Conservation (phyloP, 495 filamentous ascomycete species). For the Aspergillus egyptiacus region DNA sequence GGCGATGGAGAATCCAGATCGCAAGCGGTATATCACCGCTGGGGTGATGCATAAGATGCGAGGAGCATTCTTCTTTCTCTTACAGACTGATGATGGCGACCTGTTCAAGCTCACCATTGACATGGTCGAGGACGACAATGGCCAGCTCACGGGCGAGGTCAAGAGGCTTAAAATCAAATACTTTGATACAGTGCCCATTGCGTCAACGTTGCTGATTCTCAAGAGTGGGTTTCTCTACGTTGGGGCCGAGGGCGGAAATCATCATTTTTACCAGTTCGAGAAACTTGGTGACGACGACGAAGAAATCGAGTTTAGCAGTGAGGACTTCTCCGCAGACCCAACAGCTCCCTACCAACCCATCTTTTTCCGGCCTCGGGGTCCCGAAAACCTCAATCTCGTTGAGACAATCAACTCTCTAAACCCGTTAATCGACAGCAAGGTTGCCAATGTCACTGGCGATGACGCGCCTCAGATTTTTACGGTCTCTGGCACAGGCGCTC, state of each 20-base stretch:
- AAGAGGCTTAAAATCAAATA: conserved; percentile 87
- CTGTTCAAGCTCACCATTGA: conserved; percentile 94
- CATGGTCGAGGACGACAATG: conserved; percentile 75
- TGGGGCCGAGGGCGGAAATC: conserved; percentile 86
- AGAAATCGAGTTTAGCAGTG: conserved; percentile 77
- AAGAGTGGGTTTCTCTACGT: conserved; percentile 96
- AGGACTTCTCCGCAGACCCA: conserved; percentile 70
- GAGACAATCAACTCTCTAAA: conserved; percentile 86
- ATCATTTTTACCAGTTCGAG: conserved; percentile 95
- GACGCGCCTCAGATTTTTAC: conserved; percentile 97
- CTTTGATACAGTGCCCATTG: conserved; percentile 91
- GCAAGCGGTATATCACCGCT: conserved; percentile 77
- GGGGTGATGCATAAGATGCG: conserved; percentile 96
- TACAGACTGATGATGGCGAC: conserved; percentile 95
- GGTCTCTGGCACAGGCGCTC: conserved; percentile 77
- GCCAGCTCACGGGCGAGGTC: conserved; percentile 73
- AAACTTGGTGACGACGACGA: conserved; percentile 96
- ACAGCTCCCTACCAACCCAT: conserved; percentile 61
- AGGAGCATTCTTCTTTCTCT: conserved; percentile 95
- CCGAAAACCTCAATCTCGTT: conserved; percentile 77
- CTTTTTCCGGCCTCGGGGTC: conserved; percentile 75
- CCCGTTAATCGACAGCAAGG: conserved; percentile 82
- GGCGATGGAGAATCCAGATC: conserved; percentile 82
- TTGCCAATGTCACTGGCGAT: conserved; percentile 80
- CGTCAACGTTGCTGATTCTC: conserved; percentile 78